Evolutionary conservation across 805 yeast species (phyloP), one percentile per base, ranked within the genome.

Genomic region (Ogataea zsoltii): DNA sequence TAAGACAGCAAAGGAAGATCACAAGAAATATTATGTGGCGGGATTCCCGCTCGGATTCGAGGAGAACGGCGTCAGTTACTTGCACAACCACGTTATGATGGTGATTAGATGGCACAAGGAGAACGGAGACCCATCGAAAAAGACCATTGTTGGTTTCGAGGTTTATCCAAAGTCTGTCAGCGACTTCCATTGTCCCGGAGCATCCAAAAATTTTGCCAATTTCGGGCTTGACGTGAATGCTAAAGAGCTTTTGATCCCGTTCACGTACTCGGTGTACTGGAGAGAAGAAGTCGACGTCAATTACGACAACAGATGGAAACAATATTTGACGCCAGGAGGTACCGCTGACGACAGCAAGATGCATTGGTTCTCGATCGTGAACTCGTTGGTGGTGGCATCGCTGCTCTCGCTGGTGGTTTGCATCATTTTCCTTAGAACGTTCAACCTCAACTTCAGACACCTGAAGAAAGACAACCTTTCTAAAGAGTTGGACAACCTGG

Each of bases 261-360:
- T 80, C 65, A 85, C 96, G 0, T 90, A 88, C 56, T 80, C 96
- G 1, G 89, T 90, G 2, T 85, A 85, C 59, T 89, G 96, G 95
- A 73, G 94, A 61, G 95, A 89, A 61, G 96, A 89, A 48, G 68
- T 69, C 34, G 75, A 79, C 2, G 70, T 86, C 18, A 74, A 76
- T 19, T 85, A 88, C 76, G 72, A 74, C 40, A 72, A 81, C 47
- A 72, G 96, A 54, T 88, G 95, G 94, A 80, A 79, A 36, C 66
- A 83, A 54, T 89, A 83, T 62, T 47, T 55, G 19, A 51, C 55
- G 14, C 61, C 65, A 23, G 58, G 57, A 12, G 43, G 44, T 3
- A 76, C 82, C 53, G 73, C 79, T 47, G 85, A 79, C 41, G 72
- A 70, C 26, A 67, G 72, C 30, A 77, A 75, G 29, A 79, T 87